Evolutionary conservation across 306 rosid species (phyloP), one percentile per base, ranked within the genome.

Genomic region (Datisca glomerata): DNA sequence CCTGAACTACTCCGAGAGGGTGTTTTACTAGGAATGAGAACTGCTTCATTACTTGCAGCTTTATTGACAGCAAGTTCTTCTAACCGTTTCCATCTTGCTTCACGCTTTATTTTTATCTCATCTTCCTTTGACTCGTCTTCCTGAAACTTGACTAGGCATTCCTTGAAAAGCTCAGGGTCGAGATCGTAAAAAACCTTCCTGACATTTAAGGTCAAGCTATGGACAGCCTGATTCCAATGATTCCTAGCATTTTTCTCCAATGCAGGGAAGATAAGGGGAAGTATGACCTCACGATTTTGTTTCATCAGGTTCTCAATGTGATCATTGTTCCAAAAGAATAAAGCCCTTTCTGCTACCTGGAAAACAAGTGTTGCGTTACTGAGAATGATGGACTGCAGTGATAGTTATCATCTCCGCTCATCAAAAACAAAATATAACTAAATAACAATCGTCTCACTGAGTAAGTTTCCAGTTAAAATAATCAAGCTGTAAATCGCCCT

Each of bases 271-370:
- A 80, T 69, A 44, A 80, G 63, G 57, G 85, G 92, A 40, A 80
- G 65, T 43, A 80, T 69, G 39, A 66, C 71, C 44, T 60, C 69
- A 15, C 57, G 57, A 52, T 80, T 69, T 64, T 75, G 76, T 56
- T 64, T 58, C 43, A 80, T 72, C 34, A 80, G 66, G 55, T 60
- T 69, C 61, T 75, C 78, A 23, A 75, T 69, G 59, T 80, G 92
- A 47, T 72, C 85, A 49, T 75, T 80, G 65, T 72, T 80, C 81
- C 85, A 75, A 55, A 80, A 55, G 64, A 56, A 80, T 52, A 80
- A 52, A 12, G 81, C 85, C 58, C 93, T 80, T 70, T 80, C 93
- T 10, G 93, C 85, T 34, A 80, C 93, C 93, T 80, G 69, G 18
- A 54, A 61, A 44, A 24, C 51, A 69, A 61, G 12, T 11, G 45